Conservation (phyloP, 2,329 filamentous ascomycete genomes). For the Ceratocystis cubensis region DNA sequence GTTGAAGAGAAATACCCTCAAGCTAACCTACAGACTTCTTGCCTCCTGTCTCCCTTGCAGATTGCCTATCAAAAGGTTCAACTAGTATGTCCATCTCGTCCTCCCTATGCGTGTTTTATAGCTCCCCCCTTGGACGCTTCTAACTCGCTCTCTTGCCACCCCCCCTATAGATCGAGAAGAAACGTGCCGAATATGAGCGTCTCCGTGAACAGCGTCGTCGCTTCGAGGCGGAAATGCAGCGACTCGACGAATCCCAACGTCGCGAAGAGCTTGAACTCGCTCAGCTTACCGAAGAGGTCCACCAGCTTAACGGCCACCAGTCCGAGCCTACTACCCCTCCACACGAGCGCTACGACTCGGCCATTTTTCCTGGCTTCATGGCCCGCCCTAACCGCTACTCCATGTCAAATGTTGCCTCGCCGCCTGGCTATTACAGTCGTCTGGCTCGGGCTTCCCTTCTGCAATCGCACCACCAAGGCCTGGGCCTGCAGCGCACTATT, state of each 20-base stretch:
- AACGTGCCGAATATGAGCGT: constrained; percentile 82
- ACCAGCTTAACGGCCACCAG: constrained; percentile 56
- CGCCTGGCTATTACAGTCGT: constrained; percentile 61
- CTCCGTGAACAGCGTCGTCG: constrained; percentile 78
- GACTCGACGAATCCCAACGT: constrained; percentile 73
- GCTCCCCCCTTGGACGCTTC: not conserved
- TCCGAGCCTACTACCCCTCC: constrained; percentile 94
- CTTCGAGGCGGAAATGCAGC: constrained; percentile 86
- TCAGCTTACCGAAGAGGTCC: constrained; percentile 69
- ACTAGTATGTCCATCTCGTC: constrained; percentile 25
- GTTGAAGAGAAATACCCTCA: not conserved
- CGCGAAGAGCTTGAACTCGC: constrained; percentile 73
- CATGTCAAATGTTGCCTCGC: constrained; percentile 72
- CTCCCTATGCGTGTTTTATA: constrained; percentile 25
- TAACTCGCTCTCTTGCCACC: not conserved
- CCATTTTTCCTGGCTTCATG: constrained; percentile 65
- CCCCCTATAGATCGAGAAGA: constrained; percentile 65
- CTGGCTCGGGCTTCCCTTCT: constrained; percentile 46
- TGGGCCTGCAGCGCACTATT: constrained; percentile 43
- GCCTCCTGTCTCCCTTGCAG: constrained; percentile 2
- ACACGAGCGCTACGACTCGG: constrained; percentile 63
- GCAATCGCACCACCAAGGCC: constrained; percentile 59
- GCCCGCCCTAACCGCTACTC: constrained; percentile 82
- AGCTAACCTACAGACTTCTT: not conserved
- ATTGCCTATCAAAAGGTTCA: constrained; percentile 20